These are phyloP conservation scores for Fusarium albosuccineum DNA, from an alignment of 2,329 filamentous ascomycete species.

Conservation along the genomic window DNA sequence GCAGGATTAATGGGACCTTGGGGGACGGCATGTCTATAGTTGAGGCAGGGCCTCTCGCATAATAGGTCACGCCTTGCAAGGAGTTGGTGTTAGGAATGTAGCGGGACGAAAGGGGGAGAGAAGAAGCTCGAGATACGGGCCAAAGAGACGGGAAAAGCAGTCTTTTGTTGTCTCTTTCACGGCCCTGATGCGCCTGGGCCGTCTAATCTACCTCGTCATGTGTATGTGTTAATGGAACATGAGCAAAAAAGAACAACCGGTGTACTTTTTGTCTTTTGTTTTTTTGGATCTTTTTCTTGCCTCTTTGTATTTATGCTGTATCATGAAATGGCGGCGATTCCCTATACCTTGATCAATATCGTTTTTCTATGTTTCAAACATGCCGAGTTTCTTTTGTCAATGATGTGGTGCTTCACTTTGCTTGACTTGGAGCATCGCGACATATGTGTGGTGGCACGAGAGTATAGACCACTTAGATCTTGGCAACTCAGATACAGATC, in stretches of 20 bases:
- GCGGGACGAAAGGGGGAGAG: slow-evolving; percentile 26
- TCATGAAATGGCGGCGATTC: slow-evolving; percentile 44
- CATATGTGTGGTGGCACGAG: too few relatives aligned
- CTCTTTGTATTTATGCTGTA: slow-evolving; percentile 47
- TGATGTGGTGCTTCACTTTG: background rate
- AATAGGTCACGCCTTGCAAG: slow-evolving; percentile 22
- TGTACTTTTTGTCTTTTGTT: slow-evolving; percentile 38
- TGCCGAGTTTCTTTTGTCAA: slow-evolving; percentile 3
- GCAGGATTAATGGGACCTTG: slow-evolving; percentile 57
- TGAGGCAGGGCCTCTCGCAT: slow-evolving; percentile 25
- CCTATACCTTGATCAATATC: slow-evolving; percentile 33
- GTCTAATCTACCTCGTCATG: slow-evolving; percentile 39
- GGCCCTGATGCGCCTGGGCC: slow-evolving; percentile 12
- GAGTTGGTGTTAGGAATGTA: slow-evolving; percentile 33
- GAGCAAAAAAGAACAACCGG: slow-evolving; percentile 45
- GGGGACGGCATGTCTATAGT: slow-evolving; percentile 23
- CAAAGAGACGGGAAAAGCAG: slow-evolving; percentile 4
- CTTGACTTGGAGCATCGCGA: background rate
- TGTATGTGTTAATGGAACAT: slow-evolving; percentile 50
- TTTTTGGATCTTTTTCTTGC: slow-evolving; percentile 25
- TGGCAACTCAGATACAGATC: too few relatives aligned
- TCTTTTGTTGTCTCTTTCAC: background rate
- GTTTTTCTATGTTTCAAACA: slow-evolving; percentile 25
- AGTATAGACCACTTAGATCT: too few relatives aligned
- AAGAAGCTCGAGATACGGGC: slow-evolving; percentile 12